These are phyloP conservation scores for Tulasnella sp. DNA, from an alignment of 768 basidiomycete genomes.

Conservation along the genomic window DNA sequence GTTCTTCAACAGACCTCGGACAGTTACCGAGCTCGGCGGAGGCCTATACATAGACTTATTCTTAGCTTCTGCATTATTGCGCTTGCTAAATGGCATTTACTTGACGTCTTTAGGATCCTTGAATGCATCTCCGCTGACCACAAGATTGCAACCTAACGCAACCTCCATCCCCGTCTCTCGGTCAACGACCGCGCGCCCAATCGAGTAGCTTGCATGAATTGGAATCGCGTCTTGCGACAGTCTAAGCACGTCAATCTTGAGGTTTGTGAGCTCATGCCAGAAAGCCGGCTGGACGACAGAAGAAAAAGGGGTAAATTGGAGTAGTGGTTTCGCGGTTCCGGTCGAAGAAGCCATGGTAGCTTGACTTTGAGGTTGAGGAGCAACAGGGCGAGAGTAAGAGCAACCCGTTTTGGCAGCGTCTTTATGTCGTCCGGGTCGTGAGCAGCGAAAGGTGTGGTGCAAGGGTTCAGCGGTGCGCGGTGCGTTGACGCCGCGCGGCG, in stretches of 20 bases:
- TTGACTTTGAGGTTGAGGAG: background rate
- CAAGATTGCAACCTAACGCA: slow-evolving; percentile 55
- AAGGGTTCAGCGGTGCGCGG: background rate
- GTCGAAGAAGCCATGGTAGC: background rate
- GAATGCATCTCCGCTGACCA: slow-evolving; percentile 56
- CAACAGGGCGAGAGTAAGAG: background rate
- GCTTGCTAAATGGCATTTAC: slow-evolving; percentile 27
- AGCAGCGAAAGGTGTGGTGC: background rate
- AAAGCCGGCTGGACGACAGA: slow-evolving; percentile 83
- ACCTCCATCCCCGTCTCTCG: slow-evolving; percentile 65
- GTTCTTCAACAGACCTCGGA: slow-evolving; percentile 72
- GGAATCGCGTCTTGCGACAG: slow-evolving; percentile 62
- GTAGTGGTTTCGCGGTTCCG: slow-evolving; percentile 20
- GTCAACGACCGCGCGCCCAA: slow-evolving; percentile 63
- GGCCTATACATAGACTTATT: slow-evolving; percentile 20
- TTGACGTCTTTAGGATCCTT: slow-evolving; percentile 28
- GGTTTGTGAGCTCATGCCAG: slow-evolving; percentile 78
- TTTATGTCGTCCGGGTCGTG: background rate
- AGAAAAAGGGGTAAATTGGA: slow-evolving; percentile 84
- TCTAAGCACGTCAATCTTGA: slow-evolving; percentile 86
- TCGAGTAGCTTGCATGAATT: slow-evolving; percentile 53
- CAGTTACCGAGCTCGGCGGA: slow-evolving; percentile 38
- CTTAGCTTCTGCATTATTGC: background rate
- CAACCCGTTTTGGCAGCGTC: background rate
- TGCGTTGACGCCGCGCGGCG: background rate